phyloP scores from a whole-genome alignment of 768 basidiomycete species.

The Mycena alexandri region DNA sequence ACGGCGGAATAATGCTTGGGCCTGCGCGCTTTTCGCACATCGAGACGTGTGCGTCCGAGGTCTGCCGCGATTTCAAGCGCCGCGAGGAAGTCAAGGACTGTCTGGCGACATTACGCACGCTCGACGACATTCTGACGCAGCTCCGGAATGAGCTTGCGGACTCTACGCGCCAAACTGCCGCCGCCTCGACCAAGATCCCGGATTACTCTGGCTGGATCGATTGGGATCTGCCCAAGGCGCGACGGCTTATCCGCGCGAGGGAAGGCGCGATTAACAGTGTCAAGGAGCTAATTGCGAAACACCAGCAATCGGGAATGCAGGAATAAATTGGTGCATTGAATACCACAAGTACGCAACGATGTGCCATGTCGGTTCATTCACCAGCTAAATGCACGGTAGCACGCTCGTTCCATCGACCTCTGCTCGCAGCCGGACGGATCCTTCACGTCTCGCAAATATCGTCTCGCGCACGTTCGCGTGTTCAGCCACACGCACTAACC shows the following conservation, averaged over 20 bases:
- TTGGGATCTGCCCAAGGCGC: constrained; percentile 71
- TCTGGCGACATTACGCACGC: constrained; percentile 64
- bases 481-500: background rate
- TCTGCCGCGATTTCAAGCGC: constrained; percentile 75
- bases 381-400: background rate
- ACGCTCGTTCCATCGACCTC: constrained; percentile 4
- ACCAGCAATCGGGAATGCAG: constrained; percentile 27
- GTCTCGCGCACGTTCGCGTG: constrained; percentile 3
- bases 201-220: constrained; percentile 61
- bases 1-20: constrained; percentile 83
- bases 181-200: constrained; percentile 43
- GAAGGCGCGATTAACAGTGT: constrained; percentile 77
- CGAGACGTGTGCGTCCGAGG: constrained; percentile 80
- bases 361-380: background rate
- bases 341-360: background rate
- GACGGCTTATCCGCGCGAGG: constrained; percentile 75
- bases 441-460: background rate
- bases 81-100: constrained; percentile 77
- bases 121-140: constrained; percentile 73
- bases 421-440: constrained; percentile 15
- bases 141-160: constrained; percentile 64
- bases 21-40: constrained; percentile 83
- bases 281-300: constrained; percentile 65
- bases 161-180: constrained; percentile 26
- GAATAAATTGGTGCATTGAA: background rate